Conservation (phyloP, 495 filamentous ascomycete species). For the Penicillium angulare region DNA sequence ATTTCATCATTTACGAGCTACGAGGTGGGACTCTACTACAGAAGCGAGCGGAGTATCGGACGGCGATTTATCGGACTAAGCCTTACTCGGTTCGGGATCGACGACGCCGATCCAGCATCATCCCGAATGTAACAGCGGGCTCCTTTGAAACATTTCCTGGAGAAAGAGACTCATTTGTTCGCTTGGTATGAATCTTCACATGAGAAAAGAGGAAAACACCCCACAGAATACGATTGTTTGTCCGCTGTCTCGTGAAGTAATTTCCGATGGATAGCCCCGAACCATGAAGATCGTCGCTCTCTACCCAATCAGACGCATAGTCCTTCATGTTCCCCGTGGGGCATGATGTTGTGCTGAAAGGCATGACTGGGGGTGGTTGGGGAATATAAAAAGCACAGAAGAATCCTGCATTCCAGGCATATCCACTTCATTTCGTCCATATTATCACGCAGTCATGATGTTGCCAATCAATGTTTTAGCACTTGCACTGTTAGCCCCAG, state of each 20-base stretch:
- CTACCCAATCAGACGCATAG: background rate
- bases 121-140: background rate
- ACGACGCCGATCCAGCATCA: slow-evolving; percentile 3
- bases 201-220: background rate
- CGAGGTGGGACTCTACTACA: too few species aligned
- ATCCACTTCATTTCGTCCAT: too few species aligned
- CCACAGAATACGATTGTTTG: background rate
- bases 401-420: background rate
- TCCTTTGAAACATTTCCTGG: background rate
- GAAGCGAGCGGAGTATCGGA: background rate
- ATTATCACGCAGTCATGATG: too few species aligned
- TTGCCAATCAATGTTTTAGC: slow-evolving; percentile 9
- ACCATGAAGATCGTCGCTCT: background rate
- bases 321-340: slow-evolving; percentile 1
- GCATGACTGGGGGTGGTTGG: background rate
- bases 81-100: slow-evolving; percentile 10
- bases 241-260: background rate
- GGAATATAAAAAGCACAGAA: background rate
- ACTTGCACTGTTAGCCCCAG: slow-evolving; percentile 15
- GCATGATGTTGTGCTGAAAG: background rate
- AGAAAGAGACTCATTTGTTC: background rate
- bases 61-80: slow-evolving; percentile 13
- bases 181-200: background rate
- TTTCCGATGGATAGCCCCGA: background rate
- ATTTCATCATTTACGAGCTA: too few species aligned